phyloP scores from a whole-genome alignment of 169 alveolate genomes.

The Perkinsus olseni region DNA sequence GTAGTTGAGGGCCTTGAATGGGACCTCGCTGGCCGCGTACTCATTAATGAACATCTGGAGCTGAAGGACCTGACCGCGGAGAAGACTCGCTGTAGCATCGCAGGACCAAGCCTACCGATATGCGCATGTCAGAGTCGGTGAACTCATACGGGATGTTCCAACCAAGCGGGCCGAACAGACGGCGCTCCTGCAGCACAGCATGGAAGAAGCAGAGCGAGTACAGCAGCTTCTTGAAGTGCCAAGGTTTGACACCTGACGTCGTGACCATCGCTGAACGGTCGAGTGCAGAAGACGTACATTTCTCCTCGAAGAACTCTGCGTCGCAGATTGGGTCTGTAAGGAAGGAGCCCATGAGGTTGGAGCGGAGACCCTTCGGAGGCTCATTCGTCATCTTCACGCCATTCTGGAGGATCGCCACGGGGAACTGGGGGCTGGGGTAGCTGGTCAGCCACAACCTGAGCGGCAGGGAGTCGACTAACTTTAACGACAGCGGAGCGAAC shows the following conservation, averaged over 20 bases:
- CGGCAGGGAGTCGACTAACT: slow-evolving; percentile 26
- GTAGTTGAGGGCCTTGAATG: slow-evolving; percentile 67
- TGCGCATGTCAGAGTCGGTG: slow-evolving; percentile 73
- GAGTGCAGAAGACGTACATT: neutral
- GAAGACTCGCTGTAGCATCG: neutral
- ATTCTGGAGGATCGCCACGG: slow-evolving; percentile 77
- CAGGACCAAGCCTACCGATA: slow-evolving; percentile 35
- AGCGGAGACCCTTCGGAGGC: slow-evolving; percentile 67
- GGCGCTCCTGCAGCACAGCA: slow-evolving; percentile 78
- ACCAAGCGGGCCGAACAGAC: slow-evolving; percentile 83
- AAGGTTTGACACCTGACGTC: slow-evolving; percentile 1
- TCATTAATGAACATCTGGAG: slow-evolving; percentile 58
- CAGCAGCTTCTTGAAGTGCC: slow-evolving; percentile 62
- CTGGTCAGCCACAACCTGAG: slow-evolving; percentile 82
- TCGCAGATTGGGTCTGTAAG: slow-evolving; percentile 62
- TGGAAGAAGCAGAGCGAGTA: slow-evolving; percentile 84
- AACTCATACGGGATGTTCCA: slow-evolving; percentile 88
- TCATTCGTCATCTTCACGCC: slow-evolving; percentile 79
- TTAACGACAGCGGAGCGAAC: slow-evolving; percentile 35
- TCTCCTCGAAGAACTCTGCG: slow-evolving; percentile 64
- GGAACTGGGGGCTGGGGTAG: slow-evolving; percentile 77
- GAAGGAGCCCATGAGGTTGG: slow-evolving; percentile 63
- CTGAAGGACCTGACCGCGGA: slow-evolving; percentile 26
- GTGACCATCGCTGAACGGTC: neutral
- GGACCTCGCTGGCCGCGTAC: slow-evolving; percentile 50